Base-by-base conservation (phyloP, 139 green algal species). In the Gonium pectorale region DNA sequence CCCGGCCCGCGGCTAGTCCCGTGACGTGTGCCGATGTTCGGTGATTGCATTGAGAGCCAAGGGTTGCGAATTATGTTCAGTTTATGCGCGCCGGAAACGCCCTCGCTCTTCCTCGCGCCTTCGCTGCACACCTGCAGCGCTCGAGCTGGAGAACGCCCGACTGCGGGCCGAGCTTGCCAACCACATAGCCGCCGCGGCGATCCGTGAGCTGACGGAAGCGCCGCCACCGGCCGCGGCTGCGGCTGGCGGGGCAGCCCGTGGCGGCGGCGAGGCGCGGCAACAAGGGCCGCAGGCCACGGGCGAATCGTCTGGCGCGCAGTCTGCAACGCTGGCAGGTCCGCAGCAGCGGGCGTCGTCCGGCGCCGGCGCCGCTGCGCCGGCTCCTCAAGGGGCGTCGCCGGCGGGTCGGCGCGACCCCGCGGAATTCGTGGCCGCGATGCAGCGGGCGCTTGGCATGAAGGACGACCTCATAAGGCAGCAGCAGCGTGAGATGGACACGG, bases 81-180 rank as follows among this genome's bases (percentile, higher is more conserved):
- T 54, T 54, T 54, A 24, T 54, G 13, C 11, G 15, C 46, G 13
- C 46, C 11, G 13, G 15, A 54, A 15, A 54, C 46, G 13, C 13
- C 46, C 46, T 54, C 15, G 46, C 15, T 11, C 46, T 11, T 54
- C 13, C 46, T 54, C 46, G 13, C 46, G 15, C 11, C 46, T 24
- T 15, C 13, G 13, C 15, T 54, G 11, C 46, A 11, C 29, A 31
- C 35, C 40, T 38, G 52, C 67, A 67, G 73, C 63, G 17, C 60
- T 90, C 67, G 87, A 92, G 64, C 77, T 96, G 70, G 92, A 96
- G 77, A 95, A 95, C 75, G 93, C 93, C 0, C 84, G 88, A 41
- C 87, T 97, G 5, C 89, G 92, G 0, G 86, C 92, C 0, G 93
- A 96, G 64, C 86, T 96, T 27, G 94, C 94, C 17, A 79, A 83